A percentile compares a stretch with the other conserved stretches of the same genome.
These are phyloP conservation scores for Candida pseudoviswanathii DNA, from an alignment of 1,139 yeast species.

Conservation along the genomic window DNA sequence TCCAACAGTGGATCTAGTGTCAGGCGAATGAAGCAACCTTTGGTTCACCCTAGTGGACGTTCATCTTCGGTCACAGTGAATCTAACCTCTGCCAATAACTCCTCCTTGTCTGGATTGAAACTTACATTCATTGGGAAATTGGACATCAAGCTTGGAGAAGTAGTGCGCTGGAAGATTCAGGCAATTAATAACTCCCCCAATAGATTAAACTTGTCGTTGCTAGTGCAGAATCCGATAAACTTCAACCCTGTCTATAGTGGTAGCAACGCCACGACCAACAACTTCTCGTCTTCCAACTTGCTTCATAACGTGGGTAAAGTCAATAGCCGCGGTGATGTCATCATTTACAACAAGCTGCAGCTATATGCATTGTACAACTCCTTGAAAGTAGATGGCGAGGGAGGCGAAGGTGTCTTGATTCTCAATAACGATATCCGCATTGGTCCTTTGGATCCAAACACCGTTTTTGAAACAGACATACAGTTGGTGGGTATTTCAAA, in stretches of 20 bases:
- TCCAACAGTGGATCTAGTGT: slow-evolving; percentile 5
- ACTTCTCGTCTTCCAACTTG: slow-evolving; percentile 12
- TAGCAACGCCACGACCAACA: slow-evolving; percentile 13
- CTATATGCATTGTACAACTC: slow-evolving; percentile 36
- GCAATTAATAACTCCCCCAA: slow-evolving; percentile 60
- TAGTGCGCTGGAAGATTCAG: slow-evolving; percentile 65
- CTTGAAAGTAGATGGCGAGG: slow-evolving; percentile 33
- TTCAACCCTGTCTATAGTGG: slow-evolving; percentile 21
- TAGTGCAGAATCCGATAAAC: slow-evolving; percentile 33
- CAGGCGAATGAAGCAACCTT: slow-evolving; percentile 13
- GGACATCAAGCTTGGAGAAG: slow-evolving; percentile 60
- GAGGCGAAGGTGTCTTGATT: slow-evolving; percentile 51
- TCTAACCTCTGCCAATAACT: slow-evolving; percentile 32
- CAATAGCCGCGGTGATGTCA: slow-evolving; percentile 15
- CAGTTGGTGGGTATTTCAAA: slow-evolving; percentile 61
- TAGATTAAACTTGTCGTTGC: slow-evolving; percentile 47
- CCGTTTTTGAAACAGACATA: slow-evolving; percentile 66
- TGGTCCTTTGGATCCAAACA: slow-evolving; percentile 63
- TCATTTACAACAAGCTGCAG: slow-evolving; percentile 27
- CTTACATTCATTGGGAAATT: slow-evolving; percentile 69
- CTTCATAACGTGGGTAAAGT: slow-evolving; percentile 5
- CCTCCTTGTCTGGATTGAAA: slow-evolving; percentile 50
- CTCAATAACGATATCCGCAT: slow-evolving; percentile 66
- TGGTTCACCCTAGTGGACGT: slow-evolving; percentile 24
- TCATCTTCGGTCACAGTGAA: slow-evolving; percentile 49